Evolutionary conservation across 129 eudicot species (phyloP).

Genomic region (Logfia minima): DNA sequence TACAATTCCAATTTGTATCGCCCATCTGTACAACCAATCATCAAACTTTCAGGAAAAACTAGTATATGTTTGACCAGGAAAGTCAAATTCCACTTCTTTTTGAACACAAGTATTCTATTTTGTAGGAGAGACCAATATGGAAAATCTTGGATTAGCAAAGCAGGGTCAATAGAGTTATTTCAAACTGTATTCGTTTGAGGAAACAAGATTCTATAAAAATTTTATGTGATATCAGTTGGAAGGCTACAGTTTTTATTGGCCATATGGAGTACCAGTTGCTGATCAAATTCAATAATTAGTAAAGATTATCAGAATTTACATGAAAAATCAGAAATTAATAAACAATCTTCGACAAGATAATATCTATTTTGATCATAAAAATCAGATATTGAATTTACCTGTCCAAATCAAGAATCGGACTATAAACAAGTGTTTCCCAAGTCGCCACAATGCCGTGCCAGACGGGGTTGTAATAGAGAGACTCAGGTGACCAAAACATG

Average conservation of each 20-base stretch:
- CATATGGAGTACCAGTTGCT: neutral
- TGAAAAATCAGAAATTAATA: neutral
- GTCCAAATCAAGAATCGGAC: constrained; percentile 94
- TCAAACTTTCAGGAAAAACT: neutral
- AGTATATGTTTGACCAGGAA: neutral
- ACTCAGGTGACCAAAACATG: constrained; percentile 97
- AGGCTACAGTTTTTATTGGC: neutral
- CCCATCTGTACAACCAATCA: constrained; percentile 58
- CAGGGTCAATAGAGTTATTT: neutral
- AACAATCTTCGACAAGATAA: neutral
- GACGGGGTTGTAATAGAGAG: constrained; percentile 92
- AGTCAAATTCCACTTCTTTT: constrained; percentile 12
- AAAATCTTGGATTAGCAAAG: neutral
- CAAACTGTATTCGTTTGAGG: neutral
- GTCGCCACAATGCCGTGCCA: constrained; percentile 88
- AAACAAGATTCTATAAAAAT: neutral
- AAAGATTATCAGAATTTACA: neutral
- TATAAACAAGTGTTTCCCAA: constrained; percentile 93
- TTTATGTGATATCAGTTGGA: neutral
- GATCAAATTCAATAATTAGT: neutral
- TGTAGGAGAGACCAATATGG: neutral
- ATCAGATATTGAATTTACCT: constrained; percentile 47
- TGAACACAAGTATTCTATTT: neutral
- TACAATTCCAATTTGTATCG: constrained; percentile 59
- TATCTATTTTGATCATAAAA: neutral